Evolutionary conservation across 1,284 basidiomycete species (phyloP).

Genomic region (Xerocomus tenax): DNA sequence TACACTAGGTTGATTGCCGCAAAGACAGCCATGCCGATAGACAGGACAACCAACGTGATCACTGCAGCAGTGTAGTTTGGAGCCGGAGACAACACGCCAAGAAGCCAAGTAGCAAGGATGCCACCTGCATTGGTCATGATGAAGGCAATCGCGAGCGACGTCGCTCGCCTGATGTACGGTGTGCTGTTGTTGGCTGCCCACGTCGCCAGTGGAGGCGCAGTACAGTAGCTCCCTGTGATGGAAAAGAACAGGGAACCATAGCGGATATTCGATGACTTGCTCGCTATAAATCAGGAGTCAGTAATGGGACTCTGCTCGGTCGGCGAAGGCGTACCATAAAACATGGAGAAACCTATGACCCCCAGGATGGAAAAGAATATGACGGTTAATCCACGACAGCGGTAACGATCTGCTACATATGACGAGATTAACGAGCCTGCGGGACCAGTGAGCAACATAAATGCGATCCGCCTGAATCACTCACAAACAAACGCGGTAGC

Average conservation of each 20-base stretch:
- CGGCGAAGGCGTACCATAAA: slow-evolving; percentile 33
- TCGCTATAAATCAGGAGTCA: slow-evolving; percentile 11
- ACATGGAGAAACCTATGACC: slow-evolving; percentile 42
- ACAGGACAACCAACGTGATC: slow-evolving; percentile 33
- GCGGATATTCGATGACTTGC: slow-evolving; percentile 30
- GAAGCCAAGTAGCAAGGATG: slow-evolving; percentile 50
- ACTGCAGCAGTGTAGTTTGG: slow-evolving; percentile 39
- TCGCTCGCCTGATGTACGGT: slow-evolving; percentile 47
- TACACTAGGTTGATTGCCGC: slow-evolving; percentile 28
- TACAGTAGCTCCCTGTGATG: slow-evolving; percentile 39
- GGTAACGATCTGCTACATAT: slow-evolving; percentile 38
- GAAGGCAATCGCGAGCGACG: slow-evolving; percentile 47
- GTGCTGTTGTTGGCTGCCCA: slow-evolving; percentile 54
- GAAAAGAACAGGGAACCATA: slow-evolving; percentile 48
- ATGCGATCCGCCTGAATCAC: neutral
- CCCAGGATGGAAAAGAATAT: slow-evolving; percentile 34
- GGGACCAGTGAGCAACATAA: neutral
- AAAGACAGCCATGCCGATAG: slow-evolving; percentile 30
- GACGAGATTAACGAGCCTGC: slow-evolving; percentile 36
- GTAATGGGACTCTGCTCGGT: neutral
- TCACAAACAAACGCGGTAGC: slow-evolving; percentile 39
- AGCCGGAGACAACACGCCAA: slow-evolving; percentile 37
- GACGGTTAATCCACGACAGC: slow-evolving; percentile 35
- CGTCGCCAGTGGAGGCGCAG: slow-evolving; percentile 39
- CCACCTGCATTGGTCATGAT: slow-evolving; percentile 50